Evolutionary conservation across 495 filamentous ascomycete genomes (phyloP).

Genomic region (Achaetomiella virescens): DNA sequence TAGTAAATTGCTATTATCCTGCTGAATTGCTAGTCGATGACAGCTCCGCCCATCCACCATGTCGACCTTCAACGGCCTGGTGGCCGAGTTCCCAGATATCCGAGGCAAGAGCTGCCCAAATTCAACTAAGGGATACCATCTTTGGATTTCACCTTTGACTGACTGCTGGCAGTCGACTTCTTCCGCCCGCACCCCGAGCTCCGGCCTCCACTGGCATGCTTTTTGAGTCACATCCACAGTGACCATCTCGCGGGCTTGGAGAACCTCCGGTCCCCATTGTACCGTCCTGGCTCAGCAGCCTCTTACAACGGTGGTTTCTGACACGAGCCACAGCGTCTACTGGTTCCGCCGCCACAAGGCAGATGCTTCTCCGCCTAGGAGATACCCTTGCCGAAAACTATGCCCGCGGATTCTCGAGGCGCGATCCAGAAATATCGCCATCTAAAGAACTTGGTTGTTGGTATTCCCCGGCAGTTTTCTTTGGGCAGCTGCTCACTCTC

Average conservation of each 20-base stretch:
- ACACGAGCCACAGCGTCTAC: slow-evolving; percentile 53
- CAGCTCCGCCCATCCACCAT: slow-evolving; percentile 9
- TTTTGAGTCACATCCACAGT: slow-evolving; percentile 89
- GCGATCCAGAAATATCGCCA: slow-evolving; percentile 65
- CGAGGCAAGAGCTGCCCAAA: slow-evolving; percentile 33
- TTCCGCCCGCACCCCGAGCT: slow-evolving; percentile 57
- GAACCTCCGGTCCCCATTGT: slow-evolving; percentile 65
- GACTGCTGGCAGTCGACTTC: slow-evolving; percentile 62
- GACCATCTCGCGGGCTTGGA: slow-evolving; percentile 86
- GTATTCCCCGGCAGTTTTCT: slow-evolving; percentile 7
- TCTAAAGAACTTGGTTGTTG: slow-evolving; percentile 60
- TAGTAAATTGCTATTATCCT: no score
- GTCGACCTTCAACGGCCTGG: slow-evolving; percentile 36
- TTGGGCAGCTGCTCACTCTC: slow-evolving; percentile 6
- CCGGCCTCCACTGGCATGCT: slow-evolving; percentile 70
- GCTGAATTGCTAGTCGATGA: no score
- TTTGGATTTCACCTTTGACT: neutral
- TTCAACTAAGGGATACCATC: neutral
- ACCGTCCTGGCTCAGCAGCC: neutral
- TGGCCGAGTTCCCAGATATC: slow-evolving; percentile 63
- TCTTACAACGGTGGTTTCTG: neutral
- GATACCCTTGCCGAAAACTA: slow-evolving; percentile 73
- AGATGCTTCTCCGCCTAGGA: slow-evolving; percentile 68
- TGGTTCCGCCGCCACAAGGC: slow-evolving; percentile 79
- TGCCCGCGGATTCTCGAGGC: slow-evolving; percentile 68